These are phyloP conservation scores for Tylopilus subfusipes DNA, from an alignment of 768 basidiomycete species.

Conservation along the genomic window DNA sequence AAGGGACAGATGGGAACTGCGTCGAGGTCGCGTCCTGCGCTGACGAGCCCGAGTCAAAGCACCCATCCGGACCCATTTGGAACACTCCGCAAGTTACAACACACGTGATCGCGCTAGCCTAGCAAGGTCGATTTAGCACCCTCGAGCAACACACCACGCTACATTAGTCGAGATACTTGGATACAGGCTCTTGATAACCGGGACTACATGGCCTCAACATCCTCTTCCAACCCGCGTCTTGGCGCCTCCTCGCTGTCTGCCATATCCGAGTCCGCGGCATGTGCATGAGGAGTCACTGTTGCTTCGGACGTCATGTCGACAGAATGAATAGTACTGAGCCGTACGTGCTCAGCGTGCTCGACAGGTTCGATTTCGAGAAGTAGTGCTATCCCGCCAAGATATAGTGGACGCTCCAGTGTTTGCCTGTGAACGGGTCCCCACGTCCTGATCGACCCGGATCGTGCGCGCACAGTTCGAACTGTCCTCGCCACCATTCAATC, in stretches of 20 bases:
- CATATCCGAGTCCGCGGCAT: background rate
- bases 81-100: conserved; percentile 13
- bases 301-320: background rate
- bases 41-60: conserved; percentile 28
- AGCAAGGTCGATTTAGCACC: background rate
- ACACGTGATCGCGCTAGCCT: conserved; percentile 23
- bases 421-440: background rate
- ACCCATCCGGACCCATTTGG: conserved; percentile 29
- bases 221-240: background rate
- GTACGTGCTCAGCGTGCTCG: background rate
- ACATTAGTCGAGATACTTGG: no score
- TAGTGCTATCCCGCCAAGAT: background rate
- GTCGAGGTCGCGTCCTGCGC: conserved; percentile 37
- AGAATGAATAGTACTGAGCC: conserved; percentile 1
- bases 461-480: background rate
- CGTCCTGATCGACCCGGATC: background rate
- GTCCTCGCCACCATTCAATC: background rate
- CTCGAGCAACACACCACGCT: background rate
- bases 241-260: background rate
- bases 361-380: background rate
- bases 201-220: background rate
- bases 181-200: background rate
- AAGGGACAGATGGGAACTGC: conserved; percentile 10
- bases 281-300: background rate
- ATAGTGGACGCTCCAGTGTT: background rate